Base-by-base conservation (phyloP, 2,329 filamentous ascomycete species). In the Diaporthe helianthi region DNA sequence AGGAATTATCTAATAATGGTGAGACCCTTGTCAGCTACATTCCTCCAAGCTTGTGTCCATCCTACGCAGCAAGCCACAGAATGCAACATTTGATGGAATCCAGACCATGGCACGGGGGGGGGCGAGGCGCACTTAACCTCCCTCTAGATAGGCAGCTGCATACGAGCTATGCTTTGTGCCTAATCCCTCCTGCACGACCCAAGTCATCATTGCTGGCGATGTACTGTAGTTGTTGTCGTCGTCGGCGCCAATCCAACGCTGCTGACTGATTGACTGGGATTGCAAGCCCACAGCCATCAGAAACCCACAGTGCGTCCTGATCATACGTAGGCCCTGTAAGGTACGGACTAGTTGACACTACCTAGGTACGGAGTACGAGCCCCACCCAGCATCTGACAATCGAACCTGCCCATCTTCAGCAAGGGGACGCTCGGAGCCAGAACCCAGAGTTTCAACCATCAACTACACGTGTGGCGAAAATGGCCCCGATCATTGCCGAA, bases 1-100 rank as follows among this genome's bases (percentile, higher is more conserved):
- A 49, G 24, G 58, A 49, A 63, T 63, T 63, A 63, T 63, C 58
- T 63, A 63, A 63, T 63, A 8, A 12, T 49, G 44, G n/a, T 49
- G 58, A 29, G 58, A 10, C 44, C 58, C 58, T 26, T 13, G 58
- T 47, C 44, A 19, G n/a, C 44, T 47, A 22, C 55, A n/a, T n/a
- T n/a, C n/a, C 58, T 33, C 58, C 12, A 26, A 33, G 26, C 24
- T 46, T n/a, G 55, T 61, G 55, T 19, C 38, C 26, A 47, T 47
- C 44, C 44, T 13, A 29, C 44, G 17, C 58, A 49, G 44, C 58
- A 49, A 63, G 58, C 58, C 58, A 63, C 44, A 49, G 44, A 9
- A 46, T 49, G 58, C 44, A 26, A 46, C 26, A n/a, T n/a, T n/a
- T 19, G 47, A 47, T 41, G 36, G 38, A 31, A 31, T 33, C 41